Evolutionary conservation across 2,329 filamentous ascomycete genomes (phyloP), one percentile per base, ranked within the genome.

Genomic region (Magnaporthiopsis poae): DNA sequence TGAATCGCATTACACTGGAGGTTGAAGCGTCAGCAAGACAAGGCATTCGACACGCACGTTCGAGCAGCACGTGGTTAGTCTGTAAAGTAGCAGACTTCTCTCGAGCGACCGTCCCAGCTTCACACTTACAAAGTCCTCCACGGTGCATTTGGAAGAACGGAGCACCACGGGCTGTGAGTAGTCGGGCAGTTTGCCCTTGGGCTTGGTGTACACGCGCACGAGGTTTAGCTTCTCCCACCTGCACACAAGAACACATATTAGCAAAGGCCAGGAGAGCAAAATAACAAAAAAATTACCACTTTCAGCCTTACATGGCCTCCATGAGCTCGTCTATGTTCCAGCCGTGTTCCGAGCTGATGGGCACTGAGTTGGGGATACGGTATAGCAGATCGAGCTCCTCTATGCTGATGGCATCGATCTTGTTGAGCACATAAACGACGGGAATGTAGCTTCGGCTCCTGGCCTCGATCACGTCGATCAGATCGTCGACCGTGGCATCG

Each of bases 401-500:
- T 72, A 99, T 98, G 65, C 91, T 94, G 76, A 99, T 98, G 66
- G 93, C 88, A 79, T 99, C 95, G 72, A 99, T 99, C 83, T 99
- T 99, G 86, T 99, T 99, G 73, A 99, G 84, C 60, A 96, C 95
- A 80, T 99, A 99, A 66, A 99, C 91, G 70, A 98, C 95, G n/a
- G 95, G 95, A 71, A 99, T 98, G 77, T 99, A 99, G 76, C 91
- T 92, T 78, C 95, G 86, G 76, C 90, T 92, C 83, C 91, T 96
- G 62, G 94, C 94, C 78, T 99, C 95, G 62, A 99, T 85, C 27
- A 99, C 81, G 78, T 99, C 95, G 75, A 99, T 99, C 70, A 99
- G 79, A 77, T 99, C 95, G 78, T 99, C 95, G 69, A 99, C 88
- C 1, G 95, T 99, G 67, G 95, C 95, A 78, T 99, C 95, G 78